These are phyloP conservation scores for Lentinula raphanica DNA, from an alignment of 768 basidiomycete genomes.

Conservation along the genomic window DNA sequence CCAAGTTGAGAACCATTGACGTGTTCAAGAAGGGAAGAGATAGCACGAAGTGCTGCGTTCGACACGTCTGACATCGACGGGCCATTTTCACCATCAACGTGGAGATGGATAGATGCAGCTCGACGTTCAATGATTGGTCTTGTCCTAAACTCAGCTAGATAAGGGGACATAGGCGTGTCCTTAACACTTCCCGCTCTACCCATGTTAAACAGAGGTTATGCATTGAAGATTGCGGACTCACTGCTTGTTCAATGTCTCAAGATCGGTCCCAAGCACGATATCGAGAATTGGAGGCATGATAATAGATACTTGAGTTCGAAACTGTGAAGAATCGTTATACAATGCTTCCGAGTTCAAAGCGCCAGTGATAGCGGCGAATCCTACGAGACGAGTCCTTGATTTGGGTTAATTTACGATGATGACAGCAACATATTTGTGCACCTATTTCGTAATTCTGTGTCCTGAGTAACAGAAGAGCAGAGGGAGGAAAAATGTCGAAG, in stretches of 20 bases:
- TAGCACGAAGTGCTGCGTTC: conserved; percentile 63
- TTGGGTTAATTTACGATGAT: background rate
- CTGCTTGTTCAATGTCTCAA: conserved; percentile 63
- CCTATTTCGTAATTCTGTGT: conserved; percentile 76
- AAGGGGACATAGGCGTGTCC: conserved; percentile 68
- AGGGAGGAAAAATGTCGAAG: conserved; percentile 61
- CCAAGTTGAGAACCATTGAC: conserved; percentile 73
- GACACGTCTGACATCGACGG: conserved; percentile 72
- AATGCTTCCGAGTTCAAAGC: conserved; percentile 82
- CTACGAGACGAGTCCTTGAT: conserved; percentile 74
- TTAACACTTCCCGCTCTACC: conserved; percentile 57
- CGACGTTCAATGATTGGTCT: conserved; percentile 75
- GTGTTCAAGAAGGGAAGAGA: conserved; percentile 69
- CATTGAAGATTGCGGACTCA: conserved; percentile 30
- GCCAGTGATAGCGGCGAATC: conserved; percentile 75
- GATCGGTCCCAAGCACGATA: conserved; percentile 59
- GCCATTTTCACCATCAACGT: conserved; percentile 84
- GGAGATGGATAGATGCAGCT: conserved; percentile 85
- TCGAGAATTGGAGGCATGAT: conserved; percentile 70
- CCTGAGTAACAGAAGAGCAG: conserved; percentile 47
- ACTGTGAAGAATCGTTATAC: conserved; percentile 67
- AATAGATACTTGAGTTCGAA: conserved; percentile 62
- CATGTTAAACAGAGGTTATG: conserved; percentile 5
- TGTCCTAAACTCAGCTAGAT: conserved; percentile 79
- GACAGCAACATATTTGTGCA: conserved; percentile 16